Conservation (phyloP, 2,329 filamentous ascomycete species). For the Phyllosticta citribraziliensis region DNA sequence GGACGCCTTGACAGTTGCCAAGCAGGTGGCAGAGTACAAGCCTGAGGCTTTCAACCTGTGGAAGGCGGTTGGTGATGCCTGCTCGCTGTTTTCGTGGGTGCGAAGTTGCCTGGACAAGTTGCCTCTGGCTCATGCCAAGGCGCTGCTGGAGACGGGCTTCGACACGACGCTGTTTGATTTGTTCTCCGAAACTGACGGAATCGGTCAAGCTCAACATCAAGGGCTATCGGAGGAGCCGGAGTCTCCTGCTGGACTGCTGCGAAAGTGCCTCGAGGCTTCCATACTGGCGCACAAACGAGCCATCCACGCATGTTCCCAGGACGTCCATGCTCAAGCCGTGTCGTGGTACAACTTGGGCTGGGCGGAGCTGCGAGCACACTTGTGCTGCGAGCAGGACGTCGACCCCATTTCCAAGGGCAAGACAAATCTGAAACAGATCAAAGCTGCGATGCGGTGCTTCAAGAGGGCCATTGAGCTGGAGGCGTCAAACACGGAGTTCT, state of each 20-base stretch:
- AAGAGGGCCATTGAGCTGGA: constrained; percentile 94
- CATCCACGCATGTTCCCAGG: constrained; percentile 60
- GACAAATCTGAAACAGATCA: constrained; percentile 53
- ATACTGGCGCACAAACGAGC: constrained; percentile 84
- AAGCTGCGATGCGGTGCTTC: constrained; percentile 78
- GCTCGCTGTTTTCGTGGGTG: constrained; percentile 70
- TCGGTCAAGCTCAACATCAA: constrained; percentile 35
- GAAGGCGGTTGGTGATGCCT: constrained; percentile 86
- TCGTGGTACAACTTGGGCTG: constrained; percentile 95
- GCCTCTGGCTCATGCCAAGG: constrained; percentile 47
- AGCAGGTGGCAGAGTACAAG: constrained; percentile 49
- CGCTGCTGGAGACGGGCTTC: constrained; percentile 48
- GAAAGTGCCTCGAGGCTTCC: constrained; percentile 55
- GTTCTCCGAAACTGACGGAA: constrained; percentile 60
- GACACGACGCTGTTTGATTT: constrained; percentile 49
- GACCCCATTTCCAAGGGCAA: constrained; percentile 29
- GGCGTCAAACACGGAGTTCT: constrained; percentile 88
- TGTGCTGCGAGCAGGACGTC: constrained; percentile 45
- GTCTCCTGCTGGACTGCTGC: constrained; percentile 26
- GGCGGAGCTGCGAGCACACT: constrained; percentile 77
- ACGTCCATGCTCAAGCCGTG: constrained; percentile 84
- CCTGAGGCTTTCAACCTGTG: constrained; percentile 82
- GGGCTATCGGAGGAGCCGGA: constrained; percentile 14
- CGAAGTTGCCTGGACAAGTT: constrained; percentile 57
- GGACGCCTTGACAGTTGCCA: constrained; percentile 59